These are phyloP conservation scores for Hyaloscypha finlandica DNA, from an alignment of 495 filamentous ascomycete species.

Conservation along the genomic window DNA sequence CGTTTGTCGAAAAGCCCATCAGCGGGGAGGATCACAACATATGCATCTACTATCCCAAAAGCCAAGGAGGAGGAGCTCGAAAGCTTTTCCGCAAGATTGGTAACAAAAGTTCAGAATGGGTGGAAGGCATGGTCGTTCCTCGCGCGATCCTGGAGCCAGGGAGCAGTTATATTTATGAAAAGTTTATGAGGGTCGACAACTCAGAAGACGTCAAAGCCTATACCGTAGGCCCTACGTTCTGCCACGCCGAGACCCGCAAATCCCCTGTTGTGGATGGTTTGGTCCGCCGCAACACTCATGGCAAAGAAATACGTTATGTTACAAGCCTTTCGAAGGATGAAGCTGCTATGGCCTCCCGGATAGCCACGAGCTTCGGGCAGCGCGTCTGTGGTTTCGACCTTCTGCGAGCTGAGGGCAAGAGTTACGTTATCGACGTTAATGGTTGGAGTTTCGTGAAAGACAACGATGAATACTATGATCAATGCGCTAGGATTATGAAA, in stretches of 20 bases:
- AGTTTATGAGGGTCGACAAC: slow-evolving; percentile 94
- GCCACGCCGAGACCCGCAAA: slow-evolving; percentile 95
- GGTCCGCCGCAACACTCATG: slow-evolving; percentile 92
- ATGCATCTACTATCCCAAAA: slow-evolving; percentile 90
- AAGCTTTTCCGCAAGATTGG: slow-evolving; percentile 95
- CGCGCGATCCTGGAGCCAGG: slow-evolving; percentile 74
- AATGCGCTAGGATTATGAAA: slow-evolving; percentile 79
- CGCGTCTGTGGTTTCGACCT: slow-evolving; percentile 96
- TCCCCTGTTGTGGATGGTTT: slow-evolving; percentile 96
- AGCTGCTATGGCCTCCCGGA: slow-evolving; percentile 80
- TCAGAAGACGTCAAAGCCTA: slow-evolving; percentile 98
- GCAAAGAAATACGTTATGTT: slow-evolving; percentile 95
- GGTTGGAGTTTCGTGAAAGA: slow-evolving; percentile 99
- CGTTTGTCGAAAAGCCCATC: slow-evolving; percentile 98
- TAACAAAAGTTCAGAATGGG: slow-evolving; percentile 96
- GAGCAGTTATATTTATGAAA: slow-evolving; percentile 92
- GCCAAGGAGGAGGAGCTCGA: slow-evolving; percentile 82
- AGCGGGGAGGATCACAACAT: slow-evolving; percentile 99
- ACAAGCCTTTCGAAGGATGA: slow-evolving; percentile 82
- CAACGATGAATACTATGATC: slow-evolving; percentile 97
- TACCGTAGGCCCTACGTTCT: slow-evolving; percentile 90
- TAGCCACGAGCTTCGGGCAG: slow-evolving; percentile 91
- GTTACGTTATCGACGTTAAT: slow-evolving; percentile 98
- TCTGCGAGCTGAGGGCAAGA: slow-evolving; percentile 77
- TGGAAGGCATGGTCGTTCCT: slow-evolving; percentile 72